phyloP scores from a whole-genome alignment of 257 asterid genomes.

The Nicotiana sylvestris region DNA sequence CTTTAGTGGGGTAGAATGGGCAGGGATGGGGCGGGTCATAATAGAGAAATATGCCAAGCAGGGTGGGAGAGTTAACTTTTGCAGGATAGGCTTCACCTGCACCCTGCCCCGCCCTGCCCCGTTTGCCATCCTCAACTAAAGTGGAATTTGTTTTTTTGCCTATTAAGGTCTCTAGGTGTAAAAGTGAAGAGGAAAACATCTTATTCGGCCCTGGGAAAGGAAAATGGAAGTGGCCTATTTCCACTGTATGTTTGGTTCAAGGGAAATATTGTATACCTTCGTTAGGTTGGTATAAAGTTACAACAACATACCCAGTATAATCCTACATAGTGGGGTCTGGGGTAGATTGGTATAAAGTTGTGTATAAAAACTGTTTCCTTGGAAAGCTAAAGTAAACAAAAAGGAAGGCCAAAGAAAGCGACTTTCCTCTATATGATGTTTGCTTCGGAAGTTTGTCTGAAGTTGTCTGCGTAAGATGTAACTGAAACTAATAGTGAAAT shows the following conservation, averaged over 20 bases:
- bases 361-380: neutral
- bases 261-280: neutral
- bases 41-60: neutral
- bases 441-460: neutral
- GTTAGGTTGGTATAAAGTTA: neutral
- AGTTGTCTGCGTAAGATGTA: neutral
- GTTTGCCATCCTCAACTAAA: too few relatives aligned
- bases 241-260: neutral
- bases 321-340: too few relatives aligned
- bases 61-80: too few relatives aligned
- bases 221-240: neutral
- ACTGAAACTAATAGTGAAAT: neutral
- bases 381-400: neutral
- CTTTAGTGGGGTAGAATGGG: neutral
- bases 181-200: too few relatives aligned
- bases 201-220: neutral
- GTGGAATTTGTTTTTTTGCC: too few relatives aligned
- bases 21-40: neutral
- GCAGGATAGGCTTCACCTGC: too few relatives aligned
- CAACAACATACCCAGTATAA: too few relatives aligned
- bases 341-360: neutral
- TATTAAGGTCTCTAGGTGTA: too few relatives aligned
- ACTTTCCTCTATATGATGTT: neutral
- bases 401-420: neutral
- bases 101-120: too few relatives aligned